Evolutionary conservation across 2,329 filamentous ascomycete species (phyloP).

Genomic region (Aspergillus transmontanensis): DNA sequence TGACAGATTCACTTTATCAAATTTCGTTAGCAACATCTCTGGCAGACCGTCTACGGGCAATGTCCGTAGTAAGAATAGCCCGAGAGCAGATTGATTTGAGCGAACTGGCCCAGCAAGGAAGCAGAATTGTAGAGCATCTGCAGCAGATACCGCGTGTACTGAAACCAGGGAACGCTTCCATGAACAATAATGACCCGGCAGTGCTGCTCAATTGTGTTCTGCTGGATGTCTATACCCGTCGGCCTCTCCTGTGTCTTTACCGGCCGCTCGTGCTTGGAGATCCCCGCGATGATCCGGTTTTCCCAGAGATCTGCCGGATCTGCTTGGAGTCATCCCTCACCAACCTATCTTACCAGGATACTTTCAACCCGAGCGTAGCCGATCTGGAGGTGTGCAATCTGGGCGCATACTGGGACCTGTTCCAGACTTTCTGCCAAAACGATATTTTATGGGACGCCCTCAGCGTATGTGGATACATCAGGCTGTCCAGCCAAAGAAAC

Average conservation of each 20-base stretch:
- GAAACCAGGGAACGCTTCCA: slow-evolving; percentile 2
- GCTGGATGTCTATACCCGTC: slow-evolving; percentile 29
- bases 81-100: slow-evolving; percentile 9
- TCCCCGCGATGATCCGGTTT: slow-evolving; percentile 14
- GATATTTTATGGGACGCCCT: slow-evolving; percentile 36
- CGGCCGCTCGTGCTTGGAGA: slow-evolving; percentile 24
- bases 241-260: slow-evolving; percentile 35
- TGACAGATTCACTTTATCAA: slow-evolving; percentile 18
- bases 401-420: slow-evolving; percentile 29
- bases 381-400: slow-evolving; percentile 28
- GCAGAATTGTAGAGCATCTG: slow-evolving; percentile 14
- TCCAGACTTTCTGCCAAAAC: slow-evolving; percentile 31
- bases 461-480: slow-evolving; percentile 33
- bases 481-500: slow-evolving; percentile 3
- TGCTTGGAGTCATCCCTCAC: slow-evolving; percentile 31
- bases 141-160: slow-evolving; percentile 11
- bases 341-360: slow-evolving; percentile 32
- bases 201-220: slow-evolving; percentile 26
- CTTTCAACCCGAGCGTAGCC: slow-evolving; percentile 33
- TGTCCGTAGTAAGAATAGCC: slow-evolving; percentile 13
- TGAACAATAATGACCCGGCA: background rate
- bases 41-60: slow-evolving; percentile 17
- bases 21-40: slow-evolving; percentile 20
- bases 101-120: slow-evolving; percentile 14
- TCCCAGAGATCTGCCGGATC: slow-evolving; percentile 22